Evolutionary conservation across 1,139 yeast species (phyloP), one percentile per base, ranked within the genome.

Genomic region (Sugiyamaella neomexicana): DNA sequence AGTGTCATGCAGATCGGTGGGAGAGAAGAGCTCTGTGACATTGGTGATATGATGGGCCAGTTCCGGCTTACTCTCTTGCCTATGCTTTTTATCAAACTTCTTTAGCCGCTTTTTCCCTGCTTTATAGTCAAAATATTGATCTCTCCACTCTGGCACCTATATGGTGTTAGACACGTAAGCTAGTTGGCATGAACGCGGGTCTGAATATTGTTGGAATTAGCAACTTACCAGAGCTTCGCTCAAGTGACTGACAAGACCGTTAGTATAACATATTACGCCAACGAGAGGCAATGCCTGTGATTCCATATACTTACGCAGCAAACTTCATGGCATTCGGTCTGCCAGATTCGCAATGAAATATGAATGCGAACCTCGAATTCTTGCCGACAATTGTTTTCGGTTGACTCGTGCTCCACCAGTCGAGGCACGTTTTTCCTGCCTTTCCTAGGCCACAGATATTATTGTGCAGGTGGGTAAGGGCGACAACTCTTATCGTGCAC

Each of bases 131-230:
- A 90, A 74, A 64, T 90, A 89, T 67, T 86, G 90, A 57, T 81
- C 82, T 62, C 82, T 78, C 97, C 97, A 89, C 68, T 89, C 97
- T 1, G 96, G 96, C 5, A 88, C 88, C 58, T 81, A 71, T 31
- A 53, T 39, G 46, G 47, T 50, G 46, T 46, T 12, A 31, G 51
- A 27, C 23, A 40, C 25, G 5, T 5, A 20, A 20, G 3, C 25
- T 20, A 20, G 3, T 20, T 20, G 25, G 25, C 5, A 20, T 20
- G 5, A 29, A 9, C 34, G n/a, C 10, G n/a, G n/a, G 10, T 9
- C 34, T 7, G 31, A 27, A 27, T 6, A 17, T 40, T 9, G 2
- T 20, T 13, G 10, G 7, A 13, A 20, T 20, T 3, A 15, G 31
- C 29, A 10, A 50, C 68, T 17, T 51, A 71, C 75, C 58, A 71